phyloP scores from a whole-genome alignment of 129 eudicot species.

The Dittrichia graveolens region DNA sequence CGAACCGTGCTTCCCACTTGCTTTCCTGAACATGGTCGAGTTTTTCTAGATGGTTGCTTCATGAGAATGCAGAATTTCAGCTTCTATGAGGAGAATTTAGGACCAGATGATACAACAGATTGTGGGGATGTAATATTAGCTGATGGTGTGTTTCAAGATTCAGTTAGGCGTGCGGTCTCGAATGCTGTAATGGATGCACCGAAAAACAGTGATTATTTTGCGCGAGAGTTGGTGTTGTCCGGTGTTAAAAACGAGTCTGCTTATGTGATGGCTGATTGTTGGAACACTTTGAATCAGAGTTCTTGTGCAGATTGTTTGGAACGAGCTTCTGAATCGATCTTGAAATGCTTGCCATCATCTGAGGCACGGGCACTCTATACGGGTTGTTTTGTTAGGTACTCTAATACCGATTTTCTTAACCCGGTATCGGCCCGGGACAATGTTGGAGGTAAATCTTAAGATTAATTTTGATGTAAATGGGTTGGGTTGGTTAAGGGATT shows the following conservation, averaged over 20 bases:
- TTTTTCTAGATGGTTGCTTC: constrained; percentile 77
- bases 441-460: constrained; percentile 23
- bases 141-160: constrained; percentile 35
- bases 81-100: constrained; percentile 55
- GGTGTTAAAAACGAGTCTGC: constrained; percentile 33
- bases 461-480: background rate
- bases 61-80: constrained; percentile 57
- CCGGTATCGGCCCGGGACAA: constrained; percentile 27
- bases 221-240: constrained; percentile 31
- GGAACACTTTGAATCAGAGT: constrained; percentile 56
- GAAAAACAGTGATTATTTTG: constrained; percentile 42
- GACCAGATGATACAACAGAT: constrained; percentile 36
- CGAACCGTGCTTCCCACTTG: constrained; percentile 69
- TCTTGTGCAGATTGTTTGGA: constrained; percentile 61
- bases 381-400: constrained; percentile 82
- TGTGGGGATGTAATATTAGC: constrained; percentile 52
- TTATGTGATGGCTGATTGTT: constrained; percentile 69
- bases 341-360: constrained; percentile 60
- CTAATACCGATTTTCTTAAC: constrained; percentile 68
- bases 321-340: constrained; percentile 47
- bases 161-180: constrained; percentile 45
- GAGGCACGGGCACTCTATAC: constrained; percentile 71
- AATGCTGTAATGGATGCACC: constrained; percentile 53
- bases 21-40: constrained; percentile 53
- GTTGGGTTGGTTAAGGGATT: background rate